Evolutionary conservation across 352 stramenopile species (phyloP).

Genomic region (Globisporangium echinulatum): DNA sequence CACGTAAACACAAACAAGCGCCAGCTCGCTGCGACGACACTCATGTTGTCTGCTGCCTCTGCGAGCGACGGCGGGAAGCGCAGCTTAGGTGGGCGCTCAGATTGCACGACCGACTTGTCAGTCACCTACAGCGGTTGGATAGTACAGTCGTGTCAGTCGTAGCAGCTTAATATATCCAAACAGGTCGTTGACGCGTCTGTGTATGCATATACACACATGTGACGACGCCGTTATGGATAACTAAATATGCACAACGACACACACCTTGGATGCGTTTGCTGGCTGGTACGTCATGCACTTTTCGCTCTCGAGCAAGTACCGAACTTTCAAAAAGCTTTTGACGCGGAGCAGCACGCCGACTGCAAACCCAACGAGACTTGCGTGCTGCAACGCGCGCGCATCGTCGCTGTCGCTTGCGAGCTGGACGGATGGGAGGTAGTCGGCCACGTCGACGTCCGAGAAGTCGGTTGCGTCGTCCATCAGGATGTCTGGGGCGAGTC

Average conservation of each 20-base stretch:
- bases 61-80: constrained; percentile 12
- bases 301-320: constrained; percentile 67
- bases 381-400: constrained; percentile 12
- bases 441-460: constrained; percentile 26
- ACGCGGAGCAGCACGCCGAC: constrained; percentile 62
- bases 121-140: constrained; percentile 13
- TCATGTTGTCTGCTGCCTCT: constrained; percentile 21
- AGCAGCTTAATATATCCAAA: too few species aligned
- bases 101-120: constrained; percentile 19
- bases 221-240: constrained; percentile 4
- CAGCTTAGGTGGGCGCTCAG: constrained; percentile 16
- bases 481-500: constrained; percentile 29
- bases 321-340: constrained; percentile 69
- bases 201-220: background rate
- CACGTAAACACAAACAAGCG: constrained; percentile 53
- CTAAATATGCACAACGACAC: constrained; percentile 9
- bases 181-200: background rate
- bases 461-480: constrained; percentile 49
- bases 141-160: background rate
- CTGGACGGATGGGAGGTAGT: constrained; percentile 18
- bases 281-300: constrained; percentile 80
- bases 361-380: constrained; percentile 38
- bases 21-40: constrained; percentile 46
- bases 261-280: constrained; percentile 33
- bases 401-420: constrained; percentile 8